Evolutionary conservation across 2,329 filamentous ascomycete genomes (phyloP).

Genomic region (Uncinocarpus reesii): DNA sequence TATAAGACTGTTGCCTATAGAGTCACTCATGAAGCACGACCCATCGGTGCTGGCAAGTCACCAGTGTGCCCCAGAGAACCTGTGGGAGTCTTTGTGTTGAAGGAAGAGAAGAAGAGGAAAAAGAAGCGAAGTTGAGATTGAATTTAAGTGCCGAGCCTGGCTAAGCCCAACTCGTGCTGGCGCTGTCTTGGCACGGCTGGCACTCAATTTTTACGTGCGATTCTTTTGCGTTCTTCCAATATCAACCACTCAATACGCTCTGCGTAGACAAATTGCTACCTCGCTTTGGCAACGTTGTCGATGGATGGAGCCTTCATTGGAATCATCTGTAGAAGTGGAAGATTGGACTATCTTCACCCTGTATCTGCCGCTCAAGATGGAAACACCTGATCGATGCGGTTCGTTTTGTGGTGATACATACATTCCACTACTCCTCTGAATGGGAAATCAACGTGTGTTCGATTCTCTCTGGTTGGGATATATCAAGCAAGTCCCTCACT

Average conservation of each 20-base stretch:
- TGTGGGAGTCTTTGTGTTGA: neutral
- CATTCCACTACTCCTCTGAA: slow-evolving; percentile 32
- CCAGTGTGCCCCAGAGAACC: neutral
- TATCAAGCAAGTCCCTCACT: neutral
- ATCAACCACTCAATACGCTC: slow-evolving; percentile 34
- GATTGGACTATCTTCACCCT: slow-evolving; percentile 54
- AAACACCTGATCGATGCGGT: slow-evolving; percentile 62
- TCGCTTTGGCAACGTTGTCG: slow-evolving; percentile 23
- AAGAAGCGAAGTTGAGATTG: slow-evolving; percentile 3
- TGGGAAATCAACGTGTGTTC: neutral
- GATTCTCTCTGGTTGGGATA: neutral
- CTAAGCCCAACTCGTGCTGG: neutral
- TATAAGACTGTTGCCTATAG: neutral
- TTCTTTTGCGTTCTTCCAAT: neutral
- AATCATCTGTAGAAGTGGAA: slow-evolving; percentile 48
- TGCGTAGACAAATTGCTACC: slow-evolving; percentile 32
- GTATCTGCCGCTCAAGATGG: slow-evolving; percentile 81
- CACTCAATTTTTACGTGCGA: neutral
- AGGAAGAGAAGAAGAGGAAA: slow-evolving; percentile 6
- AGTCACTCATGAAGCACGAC: neutral
- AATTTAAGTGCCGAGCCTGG: neutral
- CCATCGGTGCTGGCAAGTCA: neutral
- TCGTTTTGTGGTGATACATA: slow-evolving; percentile 75
- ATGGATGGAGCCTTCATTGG: slow-evolving; percentile 45
- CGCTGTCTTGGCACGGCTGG: neutral